phyloP scores from a whole-genome alignment of 2,329 filamentous ascomycete genomes.

The Xylaria sp. region DNA sequence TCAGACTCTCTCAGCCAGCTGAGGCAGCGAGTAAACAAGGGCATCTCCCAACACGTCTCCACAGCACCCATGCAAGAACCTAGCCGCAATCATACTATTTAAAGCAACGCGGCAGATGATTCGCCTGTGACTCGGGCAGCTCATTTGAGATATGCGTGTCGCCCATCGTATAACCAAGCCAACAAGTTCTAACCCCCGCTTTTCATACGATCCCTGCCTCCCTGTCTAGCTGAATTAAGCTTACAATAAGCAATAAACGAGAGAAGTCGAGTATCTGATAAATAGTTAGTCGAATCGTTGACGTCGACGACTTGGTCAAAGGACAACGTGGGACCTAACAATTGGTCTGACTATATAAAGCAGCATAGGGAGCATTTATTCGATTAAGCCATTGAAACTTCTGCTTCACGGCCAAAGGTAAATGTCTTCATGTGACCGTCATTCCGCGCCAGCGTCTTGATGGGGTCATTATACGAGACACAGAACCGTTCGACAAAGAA shows the following conservation, averaged over 20 bases:
- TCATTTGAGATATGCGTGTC: slow-evolving; percentile 20
- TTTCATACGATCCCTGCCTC: slow-evolving; percentile 14
- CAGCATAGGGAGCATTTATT: not conserved
- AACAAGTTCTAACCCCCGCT: slow-evolving; percentile 12
- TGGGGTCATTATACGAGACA: too few relatives aligned
- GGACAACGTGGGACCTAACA: too few relatives aligned
- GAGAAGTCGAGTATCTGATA: not conserved
- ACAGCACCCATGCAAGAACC: slow-evolving; percentile 12
- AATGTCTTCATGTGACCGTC: not conserved
- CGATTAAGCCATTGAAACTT: not conserved
- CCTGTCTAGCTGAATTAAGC: not conserved
- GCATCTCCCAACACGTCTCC: not conserved
- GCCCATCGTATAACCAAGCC: slow-evolving; percentile 9
- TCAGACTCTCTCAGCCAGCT: not conserved
- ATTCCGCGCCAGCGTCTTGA: not conserved
- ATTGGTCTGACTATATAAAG: too few relatives aligned
- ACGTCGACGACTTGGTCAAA: too few relatives aligned
- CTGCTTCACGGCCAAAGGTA: not conserved
- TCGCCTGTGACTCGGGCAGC: slow-evolving; percentile 25
- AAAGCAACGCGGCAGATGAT: slow-evolving; percentile 28
- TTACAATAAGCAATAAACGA: not conserved
- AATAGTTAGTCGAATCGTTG: too few relatives aligned
- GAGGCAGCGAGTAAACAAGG: not conserved
- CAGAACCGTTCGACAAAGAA: too few relatives aligned
- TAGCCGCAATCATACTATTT: slow-evolving; percentile 26